Conservation (phyloP, 1,139 yeast species). For the Blastobotrys illinoisensis region DNA sequence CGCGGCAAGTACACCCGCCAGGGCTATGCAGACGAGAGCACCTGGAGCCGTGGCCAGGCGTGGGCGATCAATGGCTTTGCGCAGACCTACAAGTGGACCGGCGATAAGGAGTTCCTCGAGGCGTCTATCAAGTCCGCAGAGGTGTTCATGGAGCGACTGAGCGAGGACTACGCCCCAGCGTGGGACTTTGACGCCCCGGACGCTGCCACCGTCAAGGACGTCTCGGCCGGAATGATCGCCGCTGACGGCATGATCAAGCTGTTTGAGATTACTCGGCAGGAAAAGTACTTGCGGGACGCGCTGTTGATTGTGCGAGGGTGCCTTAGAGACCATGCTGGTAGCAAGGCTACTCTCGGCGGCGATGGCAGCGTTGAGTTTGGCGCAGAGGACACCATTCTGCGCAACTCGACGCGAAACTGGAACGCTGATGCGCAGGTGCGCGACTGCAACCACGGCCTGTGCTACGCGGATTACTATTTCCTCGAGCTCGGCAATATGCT, state of each 20-base stretch:
- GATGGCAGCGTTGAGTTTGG: background rate
- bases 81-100: constrained; percentile 28
- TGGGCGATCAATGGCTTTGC: constrained; percentile 28
- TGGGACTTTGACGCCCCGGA: constrained; percentile 34
- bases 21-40: constrained; percentile 29
- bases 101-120: constrained; percentile 25
- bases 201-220: constrained; percentile 23
- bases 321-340: background rate
- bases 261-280: background rate
- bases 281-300: background rate
- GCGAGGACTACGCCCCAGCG: constrained; percentile 27
- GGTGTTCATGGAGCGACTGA: constrained; percentile 23
- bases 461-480: constrained; percentile 32
- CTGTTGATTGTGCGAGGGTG: background rate
- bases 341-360: background rate
- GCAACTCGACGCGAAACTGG: constrained; percentile 27
- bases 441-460: constrained; percentile 27
- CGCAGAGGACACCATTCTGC: constrained; percentile 24
- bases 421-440: constrained; percentile 21
- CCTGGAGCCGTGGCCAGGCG: constrained; percentile 29
- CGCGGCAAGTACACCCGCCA: constrained; percentile 28
- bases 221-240: constrained; percentile 30
- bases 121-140: constrained; percentile 26
- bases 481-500: constrained; percentile 27
- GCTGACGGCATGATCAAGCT: constrained; percentile 24